These are phyloP conservation scores for Oryza meridionalis DNA, from an alignment of 176 grass and related monocot genomes.

Conservation along the genomic window DNA sequence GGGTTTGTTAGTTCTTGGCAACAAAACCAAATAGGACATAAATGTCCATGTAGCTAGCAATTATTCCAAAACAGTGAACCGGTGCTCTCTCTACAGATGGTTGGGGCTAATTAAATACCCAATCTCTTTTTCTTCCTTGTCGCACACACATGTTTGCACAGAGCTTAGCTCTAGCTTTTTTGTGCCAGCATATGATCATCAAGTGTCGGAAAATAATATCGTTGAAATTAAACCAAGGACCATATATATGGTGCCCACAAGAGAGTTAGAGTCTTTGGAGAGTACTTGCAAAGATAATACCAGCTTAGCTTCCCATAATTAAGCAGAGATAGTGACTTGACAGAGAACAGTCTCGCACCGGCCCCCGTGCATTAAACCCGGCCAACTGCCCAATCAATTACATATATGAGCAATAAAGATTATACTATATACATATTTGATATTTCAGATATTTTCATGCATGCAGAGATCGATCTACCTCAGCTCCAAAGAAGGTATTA, in stretches of 20 bases:
- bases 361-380: no score
- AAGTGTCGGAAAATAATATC: not conserved
- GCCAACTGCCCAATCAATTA: no score
- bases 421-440: no score
- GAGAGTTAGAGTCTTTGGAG: not conserved
- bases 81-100: no score
- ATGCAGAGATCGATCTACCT: no score
- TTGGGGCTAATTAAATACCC: not conserved
- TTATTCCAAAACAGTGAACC: no score
- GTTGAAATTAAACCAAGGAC: not conserved
- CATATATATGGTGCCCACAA: not conserved
- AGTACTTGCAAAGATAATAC: not conserved
- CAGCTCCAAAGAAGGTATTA: no score
- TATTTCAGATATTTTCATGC: no score
- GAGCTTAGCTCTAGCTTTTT: not conserved
- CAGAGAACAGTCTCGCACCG: not conserved
- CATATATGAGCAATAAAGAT: no score
- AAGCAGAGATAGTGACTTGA: not conserved
- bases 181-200: not conserved
- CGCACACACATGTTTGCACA: not conserved
- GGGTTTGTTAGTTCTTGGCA: no score
- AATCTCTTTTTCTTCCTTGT: not conserved
- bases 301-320: conserved; percentile 1
- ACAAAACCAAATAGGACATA: no score
- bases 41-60: no score